These are phyloP conservation scores for Pythium sp. DNA, from an alignment of 352 stramenopile genomes.

Conservation along the genomic window DNA sequence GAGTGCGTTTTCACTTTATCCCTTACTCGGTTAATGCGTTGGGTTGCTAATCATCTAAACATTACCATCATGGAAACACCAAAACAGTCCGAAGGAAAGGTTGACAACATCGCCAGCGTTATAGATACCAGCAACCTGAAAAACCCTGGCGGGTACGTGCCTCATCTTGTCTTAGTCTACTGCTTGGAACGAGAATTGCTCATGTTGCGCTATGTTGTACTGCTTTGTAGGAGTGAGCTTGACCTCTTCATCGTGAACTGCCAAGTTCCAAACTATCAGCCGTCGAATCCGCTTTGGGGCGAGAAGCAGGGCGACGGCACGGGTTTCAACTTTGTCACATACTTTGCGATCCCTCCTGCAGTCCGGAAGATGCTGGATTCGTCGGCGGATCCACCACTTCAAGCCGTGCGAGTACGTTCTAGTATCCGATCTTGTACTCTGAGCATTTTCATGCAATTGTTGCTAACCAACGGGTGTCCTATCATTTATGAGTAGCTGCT, in stretches of 20 bases:
- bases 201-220: not conserved
- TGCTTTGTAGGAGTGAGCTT: conserved; percentile 24
- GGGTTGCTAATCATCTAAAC: not conserved
- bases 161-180: too few species aligned
- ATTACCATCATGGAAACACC: not conserved
- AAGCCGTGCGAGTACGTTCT: conserved; percentile 41
- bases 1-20: conserved; percentile 24
- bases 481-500: conserved; percentile 25
- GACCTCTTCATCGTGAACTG: conserved; percentile 84
- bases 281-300: conserved; percentile 80
- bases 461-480: too few species aligned
- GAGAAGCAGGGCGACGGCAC: conserved; percentile 70
- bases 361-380: conserved; percentile 55
- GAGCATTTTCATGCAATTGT: not conserved
- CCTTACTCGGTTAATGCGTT: not conserved
- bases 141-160: conserved; percentile 21
- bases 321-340: conserved; percentile 83
- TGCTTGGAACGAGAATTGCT: too few species aligned
- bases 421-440: not conserved
- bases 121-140: conserved; percentile 55
- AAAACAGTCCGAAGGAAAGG: conserved; percentile 56
- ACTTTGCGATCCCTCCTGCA: conserved; percentile 59
- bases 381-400: conserved; percentile 30
- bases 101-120: conserved; percentile 72
- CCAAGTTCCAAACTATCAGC: conserved; percentile 80